Percentiles rank a stretch among this genome's conserved stretches.
Conservation (phyloP, 2,329 filamentous ascomycete species). For the Herpotrichia juniperi region DNA sequence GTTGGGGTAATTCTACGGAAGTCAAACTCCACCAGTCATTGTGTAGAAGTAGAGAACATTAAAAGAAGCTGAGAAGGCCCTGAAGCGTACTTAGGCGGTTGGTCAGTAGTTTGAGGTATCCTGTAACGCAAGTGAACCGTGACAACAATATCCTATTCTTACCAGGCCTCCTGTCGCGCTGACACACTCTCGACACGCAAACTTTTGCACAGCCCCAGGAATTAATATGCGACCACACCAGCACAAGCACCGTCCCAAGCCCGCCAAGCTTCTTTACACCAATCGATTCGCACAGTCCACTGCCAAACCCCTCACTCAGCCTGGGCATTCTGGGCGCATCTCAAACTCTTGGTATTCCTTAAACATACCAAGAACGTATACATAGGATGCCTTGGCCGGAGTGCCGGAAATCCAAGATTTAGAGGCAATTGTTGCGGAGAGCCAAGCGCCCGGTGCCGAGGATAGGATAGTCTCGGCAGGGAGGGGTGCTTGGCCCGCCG, state of each 20-base stretch:
- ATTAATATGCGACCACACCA: no score
- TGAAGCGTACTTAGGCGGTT: no score
- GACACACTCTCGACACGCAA: no score
- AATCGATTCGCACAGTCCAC: neutral
- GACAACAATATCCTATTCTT: no score
- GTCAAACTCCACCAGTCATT: no score
- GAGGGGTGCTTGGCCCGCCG: conserved; percentile 13
- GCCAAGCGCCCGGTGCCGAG: conserved; percentile 2
- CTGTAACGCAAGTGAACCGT: no score
- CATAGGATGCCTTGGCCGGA: neutral
- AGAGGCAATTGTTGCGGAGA: neutral
- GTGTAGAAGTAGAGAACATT: no score
- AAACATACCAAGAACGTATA: neutral
- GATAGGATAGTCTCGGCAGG: conserved; percentile 5
- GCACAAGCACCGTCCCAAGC: neutral
- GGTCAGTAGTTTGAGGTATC: no score
- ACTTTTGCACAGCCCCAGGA: no score
- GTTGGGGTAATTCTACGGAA: no score
- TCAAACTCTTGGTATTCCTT: neutral
- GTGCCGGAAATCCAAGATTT: neutral
- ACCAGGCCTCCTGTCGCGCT: no score
- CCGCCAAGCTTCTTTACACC: neutral
- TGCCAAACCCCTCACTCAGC: neutral
- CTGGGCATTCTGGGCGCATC: neutral
- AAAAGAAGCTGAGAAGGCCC: neutral